These are phyloP conservation scores for Malassezia psittaci DNA, from an alignment of 1,284 basidiomycete genomes.

Conservation along the genomic window DNA sequence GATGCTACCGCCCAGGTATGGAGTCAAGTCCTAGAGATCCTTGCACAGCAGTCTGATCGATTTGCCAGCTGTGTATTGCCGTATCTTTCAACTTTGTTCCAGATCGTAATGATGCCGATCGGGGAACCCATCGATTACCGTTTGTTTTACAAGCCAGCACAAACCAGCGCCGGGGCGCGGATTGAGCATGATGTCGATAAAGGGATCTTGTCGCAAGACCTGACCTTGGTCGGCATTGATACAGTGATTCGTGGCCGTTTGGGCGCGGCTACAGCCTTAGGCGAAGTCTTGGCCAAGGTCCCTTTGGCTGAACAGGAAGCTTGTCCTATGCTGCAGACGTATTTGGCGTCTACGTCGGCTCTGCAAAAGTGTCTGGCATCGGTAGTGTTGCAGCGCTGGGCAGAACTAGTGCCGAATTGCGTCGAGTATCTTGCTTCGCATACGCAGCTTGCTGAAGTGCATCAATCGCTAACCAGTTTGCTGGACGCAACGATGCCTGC, in stretches of 20 bases:
- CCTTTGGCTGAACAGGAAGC: slow-evolving; percentile 17
- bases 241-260: slow-evolving; percentile 71
- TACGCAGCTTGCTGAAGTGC: slow-evolving; percentile 49
- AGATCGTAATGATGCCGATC: slow-evolving; percentile 78
- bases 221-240: slow-evolving; percentile 71
- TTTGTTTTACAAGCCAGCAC: slow-evolving; percentile 60
- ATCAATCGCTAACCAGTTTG: slow-evolving; percentile 59
- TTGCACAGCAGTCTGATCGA: slow-evolving; percentile 17
- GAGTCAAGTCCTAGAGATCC: slow-evolving; percentile 57
- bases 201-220: slow-evolving; percentile 83
- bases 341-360: slow-evolving; percentile 76
- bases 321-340: slow-evolving; percentile 62
- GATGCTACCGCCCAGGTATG: slow-evolving; percentile 68
- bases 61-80: slow-evolving; percentile 30
- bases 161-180: slow-evolving; percentile 31
- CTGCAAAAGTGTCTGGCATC: slow-evolving; percentile 77
- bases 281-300: slow-evolving; percentile 62
- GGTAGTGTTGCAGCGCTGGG: slow-evolving; percentile 87
- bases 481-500: slow-evolving; percentile 64
- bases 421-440: slow-evolving; percentile 20
- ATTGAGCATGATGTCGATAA: slow-evolving; percentile 85
- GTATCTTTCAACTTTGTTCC: slow-evolving; percentile 51
- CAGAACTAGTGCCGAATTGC: slow-evolving; percentile 46
- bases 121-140: slow-evolving; percentile 67
- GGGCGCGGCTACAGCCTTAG: slow-evolving; percentile 69